These are phyloP conservation scores for Trametes cingulata DNA, from an alignment of 768 basidiomycete genomes.

Conservation along the genomic window DNA sequence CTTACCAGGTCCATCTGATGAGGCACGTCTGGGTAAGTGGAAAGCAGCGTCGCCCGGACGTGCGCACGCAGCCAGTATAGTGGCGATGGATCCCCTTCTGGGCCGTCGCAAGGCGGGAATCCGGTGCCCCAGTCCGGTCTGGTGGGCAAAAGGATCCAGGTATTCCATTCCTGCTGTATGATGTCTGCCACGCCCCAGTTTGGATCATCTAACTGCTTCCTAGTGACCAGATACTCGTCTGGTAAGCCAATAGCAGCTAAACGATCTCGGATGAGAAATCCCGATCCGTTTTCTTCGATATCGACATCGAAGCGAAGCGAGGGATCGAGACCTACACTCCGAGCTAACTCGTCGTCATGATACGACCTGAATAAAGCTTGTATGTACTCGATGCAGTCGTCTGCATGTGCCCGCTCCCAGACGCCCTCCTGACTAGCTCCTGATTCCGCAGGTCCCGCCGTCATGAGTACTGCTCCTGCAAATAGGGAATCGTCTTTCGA, in stretches of 20 bases:
- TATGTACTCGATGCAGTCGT: not conserved
- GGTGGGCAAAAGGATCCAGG: not conserved
- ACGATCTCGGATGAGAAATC: not conserved
- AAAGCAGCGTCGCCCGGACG: not conserved
- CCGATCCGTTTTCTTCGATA: not conserved
- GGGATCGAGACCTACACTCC: not conserved
- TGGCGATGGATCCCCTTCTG: not conserved
- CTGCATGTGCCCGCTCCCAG: not conserved
- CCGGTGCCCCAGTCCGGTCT: not conserved
- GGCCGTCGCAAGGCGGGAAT: not conserved
- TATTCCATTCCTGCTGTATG: not conserved
- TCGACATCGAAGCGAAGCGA: not conserved
- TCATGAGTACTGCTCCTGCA: not conserved
- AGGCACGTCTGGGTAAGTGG: not conserved
- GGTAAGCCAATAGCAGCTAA: not conserved
- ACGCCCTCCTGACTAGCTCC: not conserved
- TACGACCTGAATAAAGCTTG: not conserved
- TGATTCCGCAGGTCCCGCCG: not conserved
- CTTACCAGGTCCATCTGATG: not conserved
- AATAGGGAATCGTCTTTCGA: not conserved
- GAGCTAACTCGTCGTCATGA: not conserved
- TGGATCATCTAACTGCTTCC: not conserved
- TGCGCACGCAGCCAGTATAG: not conserved
- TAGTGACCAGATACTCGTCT: not conserved
- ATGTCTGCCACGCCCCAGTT: not conserved